Evolutionary conservation across 208 protist genomes (phyloP).

Genomic region (Crithidia thermophila): DNA sequence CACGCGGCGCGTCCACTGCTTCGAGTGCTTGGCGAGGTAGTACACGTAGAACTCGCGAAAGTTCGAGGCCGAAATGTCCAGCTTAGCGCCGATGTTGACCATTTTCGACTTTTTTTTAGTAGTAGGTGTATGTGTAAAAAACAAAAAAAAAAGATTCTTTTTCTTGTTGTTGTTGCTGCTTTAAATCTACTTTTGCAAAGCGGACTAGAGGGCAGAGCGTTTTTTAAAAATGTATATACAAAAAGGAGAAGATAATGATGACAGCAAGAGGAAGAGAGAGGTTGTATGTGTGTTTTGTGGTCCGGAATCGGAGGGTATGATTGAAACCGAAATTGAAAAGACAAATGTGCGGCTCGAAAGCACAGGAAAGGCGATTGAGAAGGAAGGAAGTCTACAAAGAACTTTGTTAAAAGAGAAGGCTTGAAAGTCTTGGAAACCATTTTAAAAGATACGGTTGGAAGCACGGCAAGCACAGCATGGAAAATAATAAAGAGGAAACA

Average conservation of each 20-base stretch:
- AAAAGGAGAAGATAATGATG: too few relatives aligned
- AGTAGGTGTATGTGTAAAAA: background rate
- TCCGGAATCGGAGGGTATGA: too few relatives aligned
- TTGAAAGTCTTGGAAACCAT: too few relatives aligned
- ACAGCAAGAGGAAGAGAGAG: too few relatives aligned
- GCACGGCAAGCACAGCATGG: background rate
- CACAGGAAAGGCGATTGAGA: too few relatives aligned
- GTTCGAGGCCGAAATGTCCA: slow-evolving; percentile 48
- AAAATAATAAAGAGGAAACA: background rate
- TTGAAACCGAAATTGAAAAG: too few relatives aligned
- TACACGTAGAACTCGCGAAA: slow-evolving; percentile 66
- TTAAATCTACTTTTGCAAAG: too few relatives aligned
- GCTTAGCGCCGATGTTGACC: slow-evolving; percentile 52
- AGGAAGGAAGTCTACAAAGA: too few relatives aligned
- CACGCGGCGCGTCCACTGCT: slow-evolving; percentile 45
- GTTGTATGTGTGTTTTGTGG: slow-evolving; percentile 12
- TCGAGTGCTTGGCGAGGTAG: slow-evolving; percentile 65
- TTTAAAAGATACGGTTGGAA: background rate
- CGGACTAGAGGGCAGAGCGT: too few relatives aligned
- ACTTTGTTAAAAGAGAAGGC: too few relatives aligned
- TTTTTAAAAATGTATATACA: too few relatives aligned
- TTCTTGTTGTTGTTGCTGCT: slow-evolving; percentile 19
- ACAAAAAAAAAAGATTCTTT: background rate
- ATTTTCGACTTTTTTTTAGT: slow-evolving; percentile 33
- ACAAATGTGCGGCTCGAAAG: too few relatives aligned